phyloP scores from a whole-genome alignment of 2,329 filamentous ascomycete species.

The Trichoderma semiorbis region DNA sequence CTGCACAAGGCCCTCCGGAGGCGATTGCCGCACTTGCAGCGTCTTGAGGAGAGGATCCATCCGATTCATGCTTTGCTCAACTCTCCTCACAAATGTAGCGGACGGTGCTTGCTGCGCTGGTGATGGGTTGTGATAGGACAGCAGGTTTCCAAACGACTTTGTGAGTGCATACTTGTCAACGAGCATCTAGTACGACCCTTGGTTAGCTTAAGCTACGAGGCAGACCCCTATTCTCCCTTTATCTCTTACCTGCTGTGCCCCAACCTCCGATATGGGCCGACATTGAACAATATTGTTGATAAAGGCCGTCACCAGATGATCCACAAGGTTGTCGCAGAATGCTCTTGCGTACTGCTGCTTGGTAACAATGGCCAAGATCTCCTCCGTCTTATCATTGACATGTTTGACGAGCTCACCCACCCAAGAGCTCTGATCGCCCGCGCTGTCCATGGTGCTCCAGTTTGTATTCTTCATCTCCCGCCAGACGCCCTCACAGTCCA shows the following conservation, averaged over 20 bases:
- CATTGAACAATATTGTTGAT: slow-evolving; percentile 83
- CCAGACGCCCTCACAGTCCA: slow-evolving; percentile 82
- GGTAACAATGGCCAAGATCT: slow-evolving; percentile 72
- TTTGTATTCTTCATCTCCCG: slow-evolving; percentile 95
- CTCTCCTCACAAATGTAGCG: slow-evolving; percentile 75
- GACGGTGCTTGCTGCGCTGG: slow-evolving; percentile 40
- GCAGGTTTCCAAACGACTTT: slow-evolving; percentile 69
- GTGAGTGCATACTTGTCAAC: slow-evolving; percentile 91
- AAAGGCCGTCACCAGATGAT: slow-evolving; percentile 75
- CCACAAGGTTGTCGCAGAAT: slow-evolving; percentile 94
- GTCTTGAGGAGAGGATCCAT: slow-evolving; percentile 94
- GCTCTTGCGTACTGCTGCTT: slow-evolving; percentile 94
- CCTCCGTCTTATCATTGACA: slow-evolving; percentile 67
- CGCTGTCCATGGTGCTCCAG: slow-evolving; percentile 90
- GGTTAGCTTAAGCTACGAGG: not conserved
- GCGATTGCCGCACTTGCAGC: slow-evolving; percentile 85
- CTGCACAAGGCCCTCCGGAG: slow-evolving; percentile 90
- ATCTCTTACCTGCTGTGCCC: slow-evolving; percentile 75
- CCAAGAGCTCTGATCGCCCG: slow-evolving; percentile 91
- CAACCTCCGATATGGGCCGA: slow-evolving; percentile 86
- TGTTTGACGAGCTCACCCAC: slow-evolving; percentile 75
- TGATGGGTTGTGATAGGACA: slow-evolving; percentile 58
- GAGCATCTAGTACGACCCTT: slow-evolving; percentile 63
- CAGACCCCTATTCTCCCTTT: not conserved
- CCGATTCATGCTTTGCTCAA: slow-evolving; percentile 77